Percentiles rank a stretch among this genome's conserved stretches.
phyloP scores from a whole-genome alignment of 2,329 filamentous ascomycete genomes.

The Fusarium goolgardi region DNA sequence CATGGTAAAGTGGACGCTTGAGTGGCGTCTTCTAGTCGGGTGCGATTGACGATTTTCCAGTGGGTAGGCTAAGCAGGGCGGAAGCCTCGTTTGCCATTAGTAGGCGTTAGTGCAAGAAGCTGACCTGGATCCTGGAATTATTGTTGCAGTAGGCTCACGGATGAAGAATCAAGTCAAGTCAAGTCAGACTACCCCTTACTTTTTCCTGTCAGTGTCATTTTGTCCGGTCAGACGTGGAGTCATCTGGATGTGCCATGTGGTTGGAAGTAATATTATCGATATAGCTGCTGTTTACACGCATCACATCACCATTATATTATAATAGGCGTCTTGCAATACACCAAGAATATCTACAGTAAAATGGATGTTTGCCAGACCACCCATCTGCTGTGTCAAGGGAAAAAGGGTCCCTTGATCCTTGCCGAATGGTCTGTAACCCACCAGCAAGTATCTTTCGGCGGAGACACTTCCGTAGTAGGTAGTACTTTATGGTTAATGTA shows the following conservation, averaged over 20 bases:
- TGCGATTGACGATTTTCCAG: conserved; percentile 29
- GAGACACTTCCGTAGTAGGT: conserved; percentile 14
- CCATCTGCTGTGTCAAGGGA: conserved; percentile 16
- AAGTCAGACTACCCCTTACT: conserved; percentile 29
- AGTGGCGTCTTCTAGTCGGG: conserved; percentile 32
- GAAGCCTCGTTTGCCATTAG: conserved; percentile 35
- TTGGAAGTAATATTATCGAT: neutral
- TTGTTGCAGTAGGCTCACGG: neutral
- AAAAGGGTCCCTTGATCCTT: conserved; percentile 31
- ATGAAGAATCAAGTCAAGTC: neutral
- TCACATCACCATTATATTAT: conserved; percentile 14
- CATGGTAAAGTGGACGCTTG: conserved; percentile 34
- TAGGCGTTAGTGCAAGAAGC: conserved; percentile 28
- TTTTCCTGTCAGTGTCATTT: conserved; percentile 13
- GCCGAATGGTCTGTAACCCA: neutral
- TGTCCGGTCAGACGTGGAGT: neutral
- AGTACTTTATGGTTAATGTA: neutral
- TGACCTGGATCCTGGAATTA: conserved; percentile 15
- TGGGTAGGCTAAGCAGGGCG: conserved; percentile 27
- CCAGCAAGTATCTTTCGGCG: conserved; percentile 1
- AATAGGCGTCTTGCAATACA: conserved; percentile 17
- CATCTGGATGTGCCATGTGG: conserved; percentile 7
- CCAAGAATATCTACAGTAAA: neutral
- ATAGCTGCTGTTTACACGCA: neutral
- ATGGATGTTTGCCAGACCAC: conserved; percentile 4